Evolutionary conservation across 768 basidiomycete species (phyloP).

Genomic region (Rhodotorula babjevae): DNA sequence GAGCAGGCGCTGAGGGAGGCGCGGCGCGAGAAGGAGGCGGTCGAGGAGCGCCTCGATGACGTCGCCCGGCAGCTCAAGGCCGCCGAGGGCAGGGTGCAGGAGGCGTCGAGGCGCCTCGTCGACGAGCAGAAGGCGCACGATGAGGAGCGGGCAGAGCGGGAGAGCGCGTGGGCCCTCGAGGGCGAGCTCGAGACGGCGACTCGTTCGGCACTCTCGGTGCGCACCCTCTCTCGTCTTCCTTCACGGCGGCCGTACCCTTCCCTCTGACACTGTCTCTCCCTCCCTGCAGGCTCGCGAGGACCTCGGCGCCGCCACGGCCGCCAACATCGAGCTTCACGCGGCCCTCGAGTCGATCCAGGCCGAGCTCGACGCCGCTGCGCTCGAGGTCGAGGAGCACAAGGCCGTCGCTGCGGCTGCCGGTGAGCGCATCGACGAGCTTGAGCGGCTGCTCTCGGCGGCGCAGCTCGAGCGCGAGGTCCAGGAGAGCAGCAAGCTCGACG

Average conservation of each 20-base stretch:
- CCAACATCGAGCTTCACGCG: slow-evolving; percentile 6
- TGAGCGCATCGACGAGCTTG: slow-evolving; percentile 3
- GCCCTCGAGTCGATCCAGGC: slow-evolving; percentile 12
- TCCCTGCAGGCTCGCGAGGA: slow-evolving; percentile 4
- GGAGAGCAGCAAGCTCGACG: slow-evolving; percentile 3
- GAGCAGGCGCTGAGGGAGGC: slow-evolving; percentile 18
- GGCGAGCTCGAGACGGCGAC: slow-evolving; percentile 7
- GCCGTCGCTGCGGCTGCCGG: background rate
- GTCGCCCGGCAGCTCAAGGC: slow-evolving; percentile 1
- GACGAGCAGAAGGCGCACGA: slow-evolving; percentile 6
- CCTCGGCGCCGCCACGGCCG: background rate
- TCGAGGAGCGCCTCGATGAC: slow-evolving; percentile 13
- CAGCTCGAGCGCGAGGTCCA: background rate
- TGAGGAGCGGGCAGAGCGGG: slow-evolving; percentile 5
- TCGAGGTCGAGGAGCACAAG: slow-evolving; percentile 12
- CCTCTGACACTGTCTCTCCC: background rate
- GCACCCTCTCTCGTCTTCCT: background rate
- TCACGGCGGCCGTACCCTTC: too few species aligned
- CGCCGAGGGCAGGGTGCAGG: slow-evolving; percentile 7
- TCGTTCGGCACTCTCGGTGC: slow-evolving; percentile 1
- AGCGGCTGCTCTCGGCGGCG: background rate
- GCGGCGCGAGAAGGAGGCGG: background rate
- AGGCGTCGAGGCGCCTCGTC: background rate
- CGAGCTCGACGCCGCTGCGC: background rate
- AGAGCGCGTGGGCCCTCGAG: slow-evolving; percentile 17